Evolutionary conservation across 805 yeast species (phyloP).

Genomic region (Yamadazyma olivae): DNA sequence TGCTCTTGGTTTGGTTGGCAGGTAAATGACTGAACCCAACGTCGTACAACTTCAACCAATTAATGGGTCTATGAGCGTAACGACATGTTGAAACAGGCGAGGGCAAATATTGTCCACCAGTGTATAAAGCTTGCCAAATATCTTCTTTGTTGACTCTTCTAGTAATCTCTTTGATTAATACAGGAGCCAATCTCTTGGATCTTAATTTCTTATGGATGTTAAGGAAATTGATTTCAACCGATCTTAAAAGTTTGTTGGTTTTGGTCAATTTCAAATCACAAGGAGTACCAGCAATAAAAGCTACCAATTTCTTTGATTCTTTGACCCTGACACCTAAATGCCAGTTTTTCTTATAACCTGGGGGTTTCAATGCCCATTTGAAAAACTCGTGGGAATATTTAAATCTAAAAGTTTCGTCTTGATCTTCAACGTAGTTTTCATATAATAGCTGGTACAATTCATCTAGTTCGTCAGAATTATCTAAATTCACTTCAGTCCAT

Average conservation of each 20-base stretch:
- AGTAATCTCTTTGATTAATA: conserved; percentile 89
- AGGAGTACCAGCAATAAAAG: conserved; percentile 91
- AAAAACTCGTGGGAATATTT: conserved; percentile 80
- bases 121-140: conserved; percentile 95
- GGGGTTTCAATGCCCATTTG: conserved; percentile 91
- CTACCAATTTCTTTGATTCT: conserved; percentile 73
- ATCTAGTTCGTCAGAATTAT: conserved; percentile 51
- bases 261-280: conserved; percentile 60
- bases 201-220: conserved; percentile 93
- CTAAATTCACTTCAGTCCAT: conserved; percentile 78
- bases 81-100: conserved; percentile 88
- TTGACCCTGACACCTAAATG: conserved; percentile 90
- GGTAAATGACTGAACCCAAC: conserved; percentile 90
- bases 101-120: conserved; percentile 89
- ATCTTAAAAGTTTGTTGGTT: conserved; percentile 42
- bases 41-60: conserved; percentile 86
- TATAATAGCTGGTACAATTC: conserved; percentile 79
- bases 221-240: conserved; percentile 89
- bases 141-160: conserved; percentile 80
- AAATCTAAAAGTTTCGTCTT: conserved; percentile 88
- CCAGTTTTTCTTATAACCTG: conserved; percentile 90
- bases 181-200: conserved; percentile 91
- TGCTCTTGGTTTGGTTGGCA: conserved; percentile 58
- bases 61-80: conserved; percentile 89
- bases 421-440: conserved; percentile 93